Percentiles rank a stretch among this genome's conserved stretches.
These are phyloP conservation scores for Zygosaccharomyces pseudobailii DNA, from an alignment of 1,139 yeast genomes.

Conservation along the genomic window DNA sequence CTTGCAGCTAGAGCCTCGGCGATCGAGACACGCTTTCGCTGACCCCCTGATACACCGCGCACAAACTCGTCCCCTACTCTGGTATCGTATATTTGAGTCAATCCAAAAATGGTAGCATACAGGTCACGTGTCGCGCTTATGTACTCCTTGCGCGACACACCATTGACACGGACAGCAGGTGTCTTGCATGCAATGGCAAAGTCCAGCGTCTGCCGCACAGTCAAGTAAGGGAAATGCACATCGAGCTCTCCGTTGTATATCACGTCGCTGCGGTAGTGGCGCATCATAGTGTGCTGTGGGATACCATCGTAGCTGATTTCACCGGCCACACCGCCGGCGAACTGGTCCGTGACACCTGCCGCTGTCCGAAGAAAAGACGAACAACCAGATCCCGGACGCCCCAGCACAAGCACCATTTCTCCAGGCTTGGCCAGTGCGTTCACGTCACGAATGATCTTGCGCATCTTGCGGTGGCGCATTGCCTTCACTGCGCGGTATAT, in stretches of 20 bases:
- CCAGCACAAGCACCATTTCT: conserved; percentile 30
- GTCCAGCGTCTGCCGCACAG: conserved; percentile 44
- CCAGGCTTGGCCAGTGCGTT: conserved; percentile 43
- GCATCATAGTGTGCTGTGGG: conserved; percentile 23
- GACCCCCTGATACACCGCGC: conserved; percentile 45
- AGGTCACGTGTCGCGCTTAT: conserved; percentile 44
- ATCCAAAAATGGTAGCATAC: conserved; percentile 40
- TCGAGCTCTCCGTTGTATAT: conserved; percentile 48
- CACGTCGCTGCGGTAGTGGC: conserved; percentile 35
- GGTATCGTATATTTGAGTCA: conserved; percentile 39
- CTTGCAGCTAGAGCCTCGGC: conserved; percentile 46
- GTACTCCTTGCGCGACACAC: conserved; percentile 38
- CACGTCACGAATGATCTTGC: conserved; percentile 42
- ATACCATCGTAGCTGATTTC: conserved; percentile 44
- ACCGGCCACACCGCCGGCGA: conserved; percentile 32
- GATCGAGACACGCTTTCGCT: conserved; percentile 43
- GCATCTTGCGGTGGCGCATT: conserved; percentile 24
- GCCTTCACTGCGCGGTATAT: conserved; percentile 25
- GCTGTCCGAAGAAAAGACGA: conserved; percentile 33
- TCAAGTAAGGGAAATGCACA: conserved; percentile 45
- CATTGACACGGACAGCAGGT: conserved; percentile 37
- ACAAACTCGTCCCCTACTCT: conserved; percentile 43
- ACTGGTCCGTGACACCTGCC: conserved; percentile 29
- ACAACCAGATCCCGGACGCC: conserved; percentile 43
- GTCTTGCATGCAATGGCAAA: conserved; percentile 35